A percentile compares a stretch with the other conserved stretches of the same genome.
phyloP scores from a whole-genome alignment of 2,329 filamentous ascomycete species.

The Aureobasidium sp. region DNA sequence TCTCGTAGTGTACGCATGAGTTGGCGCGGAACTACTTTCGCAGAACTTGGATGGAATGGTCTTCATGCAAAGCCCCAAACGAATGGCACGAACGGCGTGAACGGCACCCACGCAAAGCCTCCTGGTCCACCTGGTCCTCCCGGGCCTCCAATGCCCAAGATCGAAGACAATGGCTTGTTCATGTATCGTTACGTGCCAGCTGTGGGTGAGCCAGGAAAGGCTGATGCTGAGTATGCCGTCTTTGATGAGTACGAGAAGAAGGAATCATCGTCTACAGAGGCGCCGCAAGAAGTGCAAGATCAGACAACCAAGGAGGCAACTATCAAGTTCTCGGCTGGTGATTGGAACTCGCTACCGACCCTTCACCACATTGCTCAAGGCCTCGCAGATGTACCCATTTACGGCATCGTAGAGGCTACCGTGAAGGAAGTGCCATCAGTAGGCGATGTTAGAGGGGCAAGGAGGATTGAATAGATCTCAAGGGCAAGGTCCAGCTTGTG shows the following conservation, averaged over 20 bases:
- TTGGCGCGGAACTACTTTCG: slow-evolving; percentile 31
- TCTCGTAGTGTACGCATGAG: slow-evolving; percentile 18
- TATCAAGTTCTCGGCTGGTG: slow-evolving; percentile 41
- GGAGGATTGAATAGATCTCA: slow-evolving; percentile 20
- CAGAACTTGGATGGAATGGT: slow-evolving; percentile 24
- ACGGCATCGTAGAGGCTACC: slow-evolving; percentile 48
- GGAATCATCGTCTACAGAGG: slow-evolving; percentile 26
- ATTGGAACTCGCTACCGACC: slow-evolving; percentile 51
- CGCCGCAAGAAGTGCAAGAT: not conserved
- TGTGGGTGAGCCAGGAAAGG: slow-evolving; percentile 42
- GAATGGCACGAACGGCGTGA: slow-evolving; percentile 5
- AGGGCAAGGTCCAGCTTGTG: not conserved
- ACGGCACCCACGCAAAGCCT: not conserved
- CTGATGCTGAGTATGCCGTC: slow-evolving; percentile 48
- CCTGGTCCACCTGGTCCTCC: not conserved
- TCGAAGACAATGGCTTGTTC: slow-evolving; percentile 42
- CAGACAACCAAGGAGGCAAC: slow-evolving; percentile 32
- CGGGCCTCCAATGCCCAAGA: slow-evolving; percentile 14
- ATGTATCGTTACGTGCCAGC: slow-evolving; percentile 51
- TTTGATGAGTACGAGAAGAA: slow-evolving; percentile 31
- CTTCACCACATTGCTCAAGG: slow-evolving; percentile 49
- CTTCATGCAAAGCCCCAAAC: slow-evolving; percentile 16
- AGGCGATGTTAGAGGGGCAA: slow-evolving; percentile 36
- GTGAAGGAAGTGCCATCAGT: slow-evolving; percentile 49
- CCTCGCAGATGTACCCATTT: slow-evolving; percentile 49